These are phyloP conservation scores for Aureobasidium sp. DNA, from an alignment of 2,329 filamentous ascomycete genomes.

Conservation along the genomic window DNA sequence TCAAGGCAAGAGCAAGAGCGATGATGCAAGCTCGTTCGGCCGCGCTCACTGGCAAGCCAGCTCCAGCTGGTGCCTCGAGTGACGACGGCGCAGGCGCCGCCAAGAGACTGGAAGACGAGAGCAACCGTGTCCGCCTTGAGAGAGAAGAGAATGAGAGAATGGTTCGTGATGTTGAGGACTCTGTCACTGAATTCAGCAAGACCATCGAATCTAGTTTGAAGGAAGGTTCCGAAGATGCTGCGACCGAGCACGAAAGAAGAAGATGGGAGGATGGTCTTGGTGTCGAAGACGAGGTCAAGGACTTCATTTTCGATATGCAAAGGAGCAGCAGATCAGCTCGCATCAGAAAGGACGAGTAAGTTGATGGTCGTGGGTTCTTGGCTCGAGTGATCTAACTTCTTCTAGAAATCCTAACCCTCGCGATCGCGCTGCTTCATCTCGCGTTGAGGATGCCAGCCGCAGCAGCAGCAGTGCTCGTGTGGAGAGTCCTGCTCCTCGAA, in stretches of 20 bases:
- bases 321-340: slow-evolving; percentile 72
- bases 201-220: slow-evolving; percentile 83
- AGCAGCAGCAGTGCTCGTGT: slow-evolving; percentile 25
- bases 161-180: slow-evolving; percentile 95
- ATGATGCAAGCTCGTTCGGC: slow-evolving; percentile 99
- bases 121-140: slow-evolving; percentile 69
- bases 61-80: slow-evolving; percentile 60
- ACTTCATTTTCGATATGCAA: slow-evolving; percentile 96
- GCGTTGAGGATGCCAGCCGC: slow-evolving; percentile 26
- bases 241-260: slow-evolving; percentile 81
- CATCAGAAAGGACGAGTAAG: slow-evolving; percentile 56
- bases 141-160: slow-evolving; percentile 93
- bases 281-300: slow-evolving; percentile 92
- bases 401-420: slow-evolving; percentile 11
- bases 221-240: slow-evolving; percentile 66
- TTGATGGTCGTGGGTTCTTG: neutral
- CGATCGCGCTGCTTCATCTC: slow-evolving; percentile 10
- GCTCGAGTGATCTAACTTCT: neutral
- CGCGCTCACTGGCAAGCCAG: slow-evolving; percentile 78
- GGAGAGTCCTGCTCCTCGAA: slow-evolving; percentile 25
- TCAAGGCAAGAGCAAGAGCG: slow-evolving; percentile 90
- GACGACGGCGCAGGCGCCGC: slow-evolving; percentile 72
- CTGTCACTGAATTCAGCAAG: slow-evolving; percentile 78
- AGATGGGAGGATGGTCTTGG: slow-evolving; percentile 95
- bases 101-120: slow-evolving; percentile 84